A percentile compares a stretch with the other conserved stretches of the same genome.
Evolutionary conservation across 2,329 filamentous ascomycete species (phyloP).

Genomic region (Chrysosphaeria jannelii): DNA sequence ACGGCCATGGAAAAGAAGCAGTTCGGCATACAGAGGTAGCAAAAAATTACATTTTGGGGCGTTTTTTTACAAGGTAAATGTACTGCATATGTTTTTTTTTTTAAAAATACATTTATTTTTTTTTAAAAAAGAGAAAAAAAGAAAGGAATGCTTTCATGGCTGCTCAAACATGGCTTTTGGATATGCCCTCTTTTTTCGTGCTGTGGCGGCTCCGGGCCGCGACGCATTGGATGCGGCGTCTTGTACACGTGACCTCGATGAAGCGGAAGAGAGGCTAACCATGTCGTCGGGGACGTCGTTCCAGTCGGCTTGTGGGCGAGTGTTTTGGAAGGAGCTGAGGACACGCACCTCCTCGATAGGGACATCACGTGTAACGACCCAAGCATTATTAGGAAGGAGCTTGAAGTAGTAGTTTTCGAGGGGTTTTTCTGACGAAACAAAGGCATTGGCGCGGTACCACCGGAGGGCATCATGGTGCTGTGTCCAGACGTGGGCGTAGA

Average conservation of each 20-base stretch:
- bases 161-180: neutral
- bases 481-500: slow-evolving; percentile 40
- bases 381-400: slow-evolving; percentile 28
- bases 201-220: too few relatives aligned
- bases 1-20: slow-evolving; percentile 30
- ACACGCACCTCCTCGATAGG: too few relatives aligned
- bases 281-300: slow-evolving; percentile 34
- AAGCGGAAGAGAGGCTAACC: slow-evolving; percentile 8
- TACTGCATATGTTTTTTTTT: too few relatives aligned
- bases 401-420: slow-evolving; percentile 29
- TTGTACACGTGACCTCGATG: neutral
- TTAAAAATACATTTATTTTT: too few relatives aligned
- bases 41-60: too few relatives aligned
- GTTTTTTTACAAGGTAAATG: too few relatives aligned
- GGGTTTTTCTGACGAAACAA: slow-evolving; percentile 14
- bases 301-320: slow-evolving; percentile 29
- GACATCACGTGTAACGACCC: slow-evolving; percentile 22
- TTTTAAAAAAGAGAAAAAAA: neutral
- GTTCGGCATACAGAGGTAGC: too few relatives aligned
- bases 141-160: neutral
- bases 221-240: neutral
- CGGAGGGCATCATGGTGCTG: slow-evolving; percentile 29
- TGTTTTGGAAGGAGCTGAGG: slow-evolving; percentile 24
- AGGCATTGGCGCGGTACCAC: slow-evolving; percentile 30
- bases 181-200: slow-evolving; percentile 1